Base-by-base conservation (phyloP, 805 yeast genomes). In the Saccharomyces eubayanus region DNA sequence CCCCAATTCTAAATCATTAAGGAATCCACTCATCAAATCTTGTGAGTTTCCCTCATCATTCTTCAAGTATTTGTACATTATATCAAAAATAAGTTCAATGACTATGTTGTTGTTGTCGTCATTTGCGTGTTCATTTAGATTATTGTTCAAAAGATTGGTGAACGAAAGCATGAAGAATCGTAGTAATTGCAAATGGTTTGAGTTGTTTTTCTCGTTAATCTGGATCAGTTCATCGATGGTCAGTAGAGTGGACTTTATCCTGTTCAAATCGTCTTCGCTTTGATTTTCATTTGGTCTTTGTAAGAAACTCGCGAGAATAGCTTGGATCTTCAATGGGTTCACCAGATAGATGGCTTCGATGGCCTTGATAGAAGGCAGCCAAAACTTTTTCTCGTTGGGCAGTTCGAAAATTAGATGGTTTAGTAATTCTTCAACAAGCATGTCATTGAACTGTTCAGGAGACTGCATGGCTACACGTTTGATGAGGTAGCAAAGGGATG, bases 401-500 rank as follows among this genome's bases (percentile, higher is more conserved):
- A 52, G 28, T 45, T 43, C 48, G 43, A 60, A 50, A 54, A 57
- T 48, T 14, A 57, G 59, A 51, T 60, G 55, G 14, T 31, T 51
- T 5, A 59, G 49, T 31, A 65, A 29, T 9, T 54, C 53, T 3
- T 45, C 45, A 5, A 61, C 52, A 4, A 54, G 49, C 9, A 40
- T 31, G 27, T 54, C 47, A 41, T 57, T 51, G 16, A 64, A 58
- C 40, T 55, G 47, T n/a, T 56, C 52, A 10, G 70, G 71, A 16
- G 64, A 56, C 55, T 70, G 81, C 59, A 71, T 69, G 27, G 74
- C 71, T 6, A 74, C 69, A 9, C 81, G 65, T 55, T 76, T 75
- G 27, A 74, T 67, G 14, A 78, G 59, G 58, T 77, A 77, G 56
- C 79, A 75, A 20, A 77, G 59, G 29, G 79, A 63, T 1, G 79